Evolutionary conservation across 768 basidiomycete species (phyloP), one percentile per base, ranked within the genome.

Genomic region (Ramaria sp.): DNA sequence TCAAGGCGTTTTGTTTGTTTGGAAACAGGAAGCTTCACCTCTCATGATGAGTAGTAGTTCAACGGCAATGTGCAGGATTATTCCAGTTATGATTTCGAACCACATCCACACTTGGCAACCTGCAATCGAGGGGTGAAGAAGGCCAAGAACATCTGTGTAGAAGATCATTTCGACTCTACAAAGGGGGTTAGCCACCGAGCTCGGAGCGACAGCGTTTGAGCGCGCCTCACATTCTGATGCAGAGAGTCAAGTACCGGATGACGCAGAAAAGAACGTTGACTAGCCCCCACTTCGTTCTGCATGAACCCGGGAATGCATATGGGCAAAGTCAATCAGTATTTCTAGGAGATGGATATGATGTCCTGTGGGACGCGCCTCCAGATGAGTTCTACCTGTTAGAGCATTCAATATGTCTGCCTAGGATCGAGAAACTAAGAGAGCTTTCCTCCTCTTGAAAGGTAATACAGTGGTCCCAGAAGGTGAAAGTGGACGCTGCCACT

Each of bases 401-500:
- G n/a, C 20, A 41, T 41, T 41, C 39, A 41, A 16, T 3, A 41
- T 12, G 2, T 22, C 20, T 41, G n/a, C 20, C 8, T 41, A 2
- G 16, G 20, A 41, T 7, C 6, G 39, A 50, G 34, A n/a, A 18
- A 34, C 24, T 18, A 18, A 30, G 15, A n/a, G 47, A 3, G 10
- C 47, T 25, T 54, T 47, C 53, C 30, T 55, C 53, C 24, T 55
- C 53, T 16, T 27, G 25, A 28, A 55, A 45, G 3, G 53, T 55
- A 13, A 55, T 47, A 48, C 53, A 55, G 44, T 47, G 47, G 10
- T 55, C 53, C 53, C 53, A 55, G 42, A 55, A 45, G n/a, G 34
- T 47, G 27, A 55, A 55, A 4, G n/a, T 25, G n/a, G 53, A 55
- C 2, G 53, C 53, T 44, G 53, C 53, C 32, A 55, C 53, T 55